Evolutionary conservation across 305 asterid genomes (phyloP).

Genomic region (Euphrasia arctica): DNA sequence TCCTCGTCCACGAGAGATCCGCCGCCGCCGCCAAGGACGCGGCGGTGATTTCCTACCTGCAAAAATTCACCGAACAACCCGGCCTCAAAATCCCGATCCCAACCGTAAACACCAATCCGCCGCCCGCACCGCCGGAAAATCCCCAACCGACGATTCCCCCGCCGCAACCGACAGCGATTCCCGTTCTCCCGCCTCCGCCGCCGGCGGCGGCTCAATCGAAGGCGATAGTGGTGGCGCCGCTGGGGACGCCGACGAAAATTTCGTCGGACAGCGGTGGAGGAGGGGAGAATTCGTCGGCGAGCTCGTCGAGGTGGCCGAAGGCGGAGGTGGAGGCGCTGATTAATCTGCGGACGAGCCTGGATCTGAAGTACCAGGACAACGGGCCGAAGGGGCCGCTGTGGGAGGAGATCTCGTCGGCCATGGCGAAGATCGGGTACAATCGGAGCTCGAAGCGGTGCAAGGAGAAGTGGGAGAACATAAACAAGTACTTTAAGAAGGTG

Average conservation of each 20-base stretch:
- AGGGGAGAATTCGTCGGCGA: constrained; percentile 25
- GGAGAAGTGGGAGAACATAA: constrained; percentile 82
- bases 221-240: constrained; percentile 16
- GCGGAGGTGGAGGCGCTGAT: constrained; percentile 56
- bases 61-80: constrained; percentile 56
- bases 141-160: constrained; percentile 22
- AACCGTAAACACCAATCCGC: constrained; percentile 24
- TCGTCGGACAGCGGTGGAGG: constrained; percentile 32
- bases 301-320: constrained; percentile 71
- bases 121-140: constrained; percentile 22
- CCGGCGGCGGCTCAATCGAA: not conserved
- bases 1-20: constrained; percentile 71
- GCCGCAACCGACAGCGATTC: constrained; percentile 3
- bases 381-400: constrained; percentile 68
- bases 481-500: constrained; percentile 62
- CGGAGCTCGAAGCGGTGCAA: constrained; percentile 67
- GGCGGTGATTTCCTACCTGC: constrained; percentile 68
- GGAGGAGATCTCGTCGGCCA: constrained; percentile 63
- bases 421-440: constrained; percentile 54
- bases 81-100: constrained; percentile 34
- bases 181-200: not conserved
- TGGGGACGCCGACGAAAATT: constrained; percentile 19
- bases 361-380: constrained; percentile 48
- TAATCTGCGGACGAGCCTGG: constrained; percentile 43
- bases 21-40: constrained; percentile 77